Evolutionary conservation across 2,329 filamentous ascomycete genomes (phyloP).

Genomic region (Tolypocladium tundrense): DNA sequence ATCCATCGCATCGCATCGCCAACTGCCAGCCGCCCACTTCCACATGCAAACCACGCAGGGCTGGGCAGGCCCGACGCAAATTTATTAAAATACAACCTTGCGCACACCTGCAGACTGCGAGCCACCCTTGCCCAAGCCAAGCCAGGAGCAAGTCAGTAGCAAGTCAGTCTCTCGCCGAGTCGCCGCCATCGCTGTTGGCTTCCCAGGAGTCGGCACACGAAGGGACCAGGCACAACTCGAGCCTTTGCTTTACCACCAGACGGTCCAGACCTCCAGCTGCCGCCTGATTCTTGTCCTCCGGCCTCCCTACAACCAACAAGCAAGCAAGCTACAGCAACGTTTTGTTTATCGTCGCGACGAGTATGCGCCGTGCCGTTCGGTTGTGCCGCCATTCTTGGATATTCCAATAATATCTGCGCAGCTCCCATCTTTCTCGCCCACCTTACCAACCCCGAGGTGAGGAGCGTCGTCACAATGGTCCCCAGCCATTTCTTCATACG

Average conservation of each 20-base stretch:
- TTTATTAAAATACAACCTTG: background rate
- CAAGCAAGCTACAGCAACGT: background rate
- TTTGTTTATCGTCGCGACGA: background rate
- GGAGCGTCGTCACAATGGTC: background rate
- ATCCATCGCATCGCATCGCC: background rate
- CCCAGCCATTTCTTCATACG: background rate
- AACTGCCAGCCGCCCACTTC: background rate
- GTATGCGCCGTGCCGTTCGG: background rate
- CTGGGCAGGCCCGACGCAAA: background rate
- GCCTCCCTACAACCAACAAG: background rate
- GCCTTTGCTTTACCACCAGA: background rate
- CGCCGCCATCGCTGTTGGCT: background rate
- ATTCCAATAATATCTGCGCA: background rate
- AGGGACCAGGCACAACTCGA: background rate
- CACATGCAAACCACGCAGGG: background rate
- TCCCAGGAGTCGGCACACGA: background rate
- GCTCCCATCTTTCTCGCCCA: background rate
- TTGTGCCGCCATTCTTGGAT: background rate
- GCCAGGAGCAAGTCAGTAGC: background rate
- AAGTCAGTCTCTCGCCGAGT: background rate
- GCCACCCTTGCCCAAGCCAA: background rate
- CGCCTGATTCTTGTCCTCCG: background rate
- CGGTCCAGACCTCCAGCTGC: background rate
- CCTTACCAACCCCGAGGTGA: background rate
- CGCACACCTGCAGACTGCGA: background rate